Evolutionary conservation across 2,329 filamentous ascomycete species (phyloP), one percentile per base, ranked within the genome.

Genomic region (Monilinia fructigena): DNA sequence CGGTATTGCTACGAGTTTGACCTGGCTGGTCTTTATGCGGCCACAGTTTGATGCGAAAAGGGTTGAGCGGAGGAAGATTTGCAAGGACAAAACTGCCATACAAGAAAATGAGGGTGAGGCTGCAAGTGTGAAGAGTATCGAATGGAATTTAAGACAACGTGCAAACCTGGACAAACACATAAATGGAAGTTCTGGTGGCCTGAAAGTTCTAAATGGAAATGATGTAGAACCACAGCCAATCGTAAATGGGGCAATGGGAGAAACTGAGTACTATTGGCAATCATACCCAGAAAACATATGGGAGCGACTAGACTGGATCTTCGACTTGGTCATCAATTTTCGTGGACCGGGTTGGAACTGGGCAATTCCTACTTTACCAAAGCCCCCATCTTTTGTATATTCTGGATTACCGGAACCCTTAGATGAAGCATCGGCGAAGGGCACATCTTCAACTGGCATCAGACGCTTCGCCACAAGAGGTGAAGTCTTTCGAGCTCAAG

Each of bases 261-360:
- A 64, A 20, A 77, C 78, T 55, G 80, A 84, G 66, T 87, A 87
- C 66, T 82, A 83, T 71, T 89, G 86, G 86, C 82, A 89, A 73
- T 76, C 80, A 0, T 89, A 83, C 69, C 86, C 86, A 4, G 74
- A 82, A 3, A 82, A 76, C 1, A 82, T 86, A 55, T 62, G 73
- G 31, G 75, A 82, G 52, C 81, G 86, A 14, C 74, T 88, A 10
- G 77, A 77, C 69, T 89, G 86, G 86, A 77, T 81, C 0, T 72
- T 80, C 20, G 86, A 88, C 70, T 78, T 89, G n/a, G 76, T 81
- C 18, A 77, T 78, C 40, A 83, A 82, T 63, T 83, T 86, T 70
- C 81, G 86, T 48, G 81, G 84, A 52, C 79, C 82, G 38, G 85
- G 85, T 47, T 89, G 86, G 86, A 86, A 83, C 69, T 84, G 80